Percentiles rank a stretch among this genome's conserved stretches.
Conservation (phyloP, 768 basidiomycete species). For the Punctularia strigosozonata region DNA sequence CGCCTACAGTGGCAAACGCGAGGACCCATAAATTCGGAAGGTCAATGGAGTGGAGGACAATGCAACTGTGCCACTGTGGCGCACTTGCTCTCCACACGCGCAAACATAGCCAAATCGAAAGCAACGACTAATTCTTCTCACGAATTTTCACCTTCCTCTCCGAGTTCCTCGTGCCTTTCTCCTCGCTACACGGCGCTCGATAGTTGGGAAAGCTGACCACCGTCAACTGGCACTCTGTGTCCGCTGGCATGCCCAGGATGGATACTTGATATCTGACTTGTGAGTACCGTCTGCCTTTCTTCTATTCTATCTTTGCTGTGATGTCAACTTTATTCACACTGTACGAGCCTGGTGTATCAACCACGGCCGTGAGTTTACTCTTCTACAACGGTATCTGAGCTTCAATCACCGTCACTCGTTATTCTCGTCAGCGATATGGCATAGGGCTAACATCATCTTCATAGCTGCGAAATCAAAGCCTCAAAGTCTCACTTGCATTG, state of each 20-base stretch:
- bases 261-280: conserved; percentile 1
- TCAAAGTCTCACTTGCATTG: too few species aligned
- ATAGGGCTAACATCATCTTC: too few species aligned
- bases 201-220: too few species aligned
- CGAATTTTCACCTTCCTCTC: not conserved
- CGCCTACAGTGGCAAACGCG: conserved; percentile 1
- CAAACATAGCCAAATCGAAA: not conserved
- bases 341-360: conserved; percentile 42
- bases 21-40: not conserved
- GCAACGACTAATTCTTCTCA: not conserved
- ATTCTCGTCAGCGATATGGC: conserved; percentile 1
- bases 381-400: conserved; percentile 87
- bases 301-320: conserved; percentile 18
- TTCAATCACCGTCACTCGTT: conserved; percentile 8
- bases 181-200: too few species aligned
- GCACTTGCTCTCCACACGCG: not conserved
- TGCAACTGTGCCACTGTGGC: not conserved
- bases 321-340: conserved; percentile 68
- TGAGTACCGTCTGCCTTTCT: conserved; percentile 9
- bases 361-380: conserved; percentile 37
- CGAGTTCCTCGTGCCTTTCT: too few species aligned
- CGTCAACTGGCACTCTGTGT: not conserved
- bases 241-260: not conserved
- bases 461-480: too few species aligned
- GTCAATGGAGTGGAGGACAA: not conserved